A percentile compares a stretch with the other conserved stretches of the same genome.
Evolutionary conservation across 2,329 filamentous ascomycete genomes (phyloP).

Genomic region (Aureobasidium sp.): DNA sequence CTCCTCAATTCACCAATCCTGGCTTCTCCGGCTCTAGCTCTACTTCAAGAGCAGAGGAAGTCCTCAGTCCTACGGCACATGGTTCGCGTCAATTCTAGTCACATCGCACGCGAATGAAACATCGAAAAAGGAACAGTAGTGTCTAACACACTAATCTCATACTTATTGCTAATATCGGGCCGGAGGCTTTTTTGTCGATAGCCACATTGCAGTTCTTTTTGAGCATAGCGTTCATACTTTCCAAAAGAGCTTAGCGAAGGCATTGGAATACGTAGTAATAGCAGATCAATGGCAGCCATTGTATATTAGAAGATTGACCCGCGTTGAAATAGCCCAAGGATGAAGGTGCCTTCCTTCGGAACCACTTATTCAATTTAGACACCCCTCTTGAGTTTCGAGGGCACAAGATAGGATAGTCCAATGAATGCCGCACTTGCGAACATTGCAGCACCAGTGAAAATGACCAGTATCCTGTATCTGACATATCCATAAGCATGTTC

Average conservation of each 20-base stretch:
- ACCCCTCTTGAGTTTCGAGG: no score
- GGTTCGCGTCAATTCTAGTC: conserved; percentile 16
- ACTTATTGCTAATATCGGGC: not conserved
- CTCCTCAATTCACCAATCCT: conserved; percentile 2
- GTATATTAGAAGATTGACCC: not conserved
- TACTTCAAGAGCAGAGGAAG: not conserved
- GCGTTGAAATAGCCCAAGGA: not conserved
- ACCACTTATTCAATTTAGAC: no score
- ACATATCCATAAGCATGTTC: conserved; percentile 16
- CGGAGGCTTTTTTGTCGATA: not conserved
- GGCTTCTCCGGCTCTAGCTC: not conserved
- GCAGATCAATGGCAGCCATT: not conserved
- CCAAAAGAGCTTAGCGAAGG: not conserved
- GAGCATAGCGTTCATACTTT: not conserved
- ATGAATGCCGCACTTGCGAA: not conserved
- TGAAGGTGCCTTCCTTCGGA: no score
- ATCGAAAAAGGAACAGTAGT: not conserved
- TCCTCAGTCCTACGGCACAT: conserved; percentile 15
- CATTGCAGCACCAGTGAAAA: conserved; percentile 22
- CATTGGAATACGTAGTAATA: not conserved
- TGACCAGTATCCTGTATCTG: conserved; percentile 19
- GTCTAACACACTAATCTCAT: not conserved
- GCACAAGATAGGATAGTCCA: not conserved
- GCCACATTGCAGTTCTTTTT: not conserved
- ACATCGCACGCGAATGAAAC: not conserved